Conservation (phyloP, 2,329 filamentous ascomycete genomes). For the Penicillium rolfsii region DNA sequence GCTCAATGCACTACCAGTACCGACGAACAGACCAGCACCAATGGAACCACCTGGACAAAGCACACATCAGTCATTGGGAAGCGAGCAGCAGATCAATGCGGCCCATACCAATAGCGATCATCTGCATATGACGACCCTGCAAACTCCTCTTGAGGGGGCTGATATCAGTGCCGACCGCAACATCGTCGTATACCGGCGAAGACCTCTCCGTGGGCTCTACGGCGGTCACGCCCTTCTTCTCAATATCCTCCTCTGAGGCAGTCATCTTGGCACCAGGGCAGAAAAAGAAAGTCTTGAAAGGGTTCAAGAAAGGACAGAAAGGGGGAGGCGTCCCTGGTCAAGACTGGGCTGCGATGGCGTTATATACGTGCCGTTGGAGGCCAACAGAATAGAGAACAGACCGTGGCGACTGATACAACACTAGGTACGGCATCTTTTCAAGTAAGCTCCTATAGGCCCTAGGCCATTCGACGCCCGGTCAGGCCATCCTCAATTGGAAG, state of each 20-base stretch:
- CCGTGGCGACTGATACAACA: not conserved
- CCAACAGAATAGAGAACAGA: not conserved
- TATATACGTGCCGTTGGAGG: not conserved
- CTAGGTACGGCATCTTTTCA: not conserved
- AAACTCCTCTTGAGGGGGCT: constrained; percentile 35
- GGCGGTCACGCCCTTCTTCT: constrained; percentile 19
- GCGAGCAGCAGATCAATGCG: not conserved
- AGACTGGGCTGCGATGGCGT: not conserved
- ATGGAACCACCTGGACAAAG: constrained; percentile 37
- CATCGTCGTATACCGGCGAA: constrained; percentile 6
- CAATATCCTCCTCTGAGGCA: constrained; percentile 17
- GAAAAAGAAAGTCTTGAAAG: constrained; percentile 1
- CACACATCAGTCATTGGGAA: not conserved
- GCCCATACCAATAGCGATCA: constrained; percentile 44
- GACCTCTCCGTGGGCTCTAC: constrained; percentile 9
- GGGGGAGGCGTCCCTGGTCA: not conserved
- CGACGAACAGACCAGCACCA: constrained; percentile 49
- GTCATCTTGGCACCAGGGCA: constrained; percentile 14
- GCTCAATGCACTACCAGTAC: constrained; percentile 42
- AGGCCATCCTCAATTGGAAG: constrained; percentile 3
- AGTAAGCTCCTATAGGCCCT: constrained; percentile 6
- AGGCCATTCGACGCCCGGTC: constrained; percentile 5
- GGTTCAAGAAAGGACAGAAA: not conserved
- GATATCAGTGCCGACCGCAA: constrained; percentile 12
- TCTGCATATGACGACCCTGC: constrained; percentile 43